Evolutionary conservation across 441 rosid species (phyloP).

Genomic region (Corymbia citriodora): DNA sequence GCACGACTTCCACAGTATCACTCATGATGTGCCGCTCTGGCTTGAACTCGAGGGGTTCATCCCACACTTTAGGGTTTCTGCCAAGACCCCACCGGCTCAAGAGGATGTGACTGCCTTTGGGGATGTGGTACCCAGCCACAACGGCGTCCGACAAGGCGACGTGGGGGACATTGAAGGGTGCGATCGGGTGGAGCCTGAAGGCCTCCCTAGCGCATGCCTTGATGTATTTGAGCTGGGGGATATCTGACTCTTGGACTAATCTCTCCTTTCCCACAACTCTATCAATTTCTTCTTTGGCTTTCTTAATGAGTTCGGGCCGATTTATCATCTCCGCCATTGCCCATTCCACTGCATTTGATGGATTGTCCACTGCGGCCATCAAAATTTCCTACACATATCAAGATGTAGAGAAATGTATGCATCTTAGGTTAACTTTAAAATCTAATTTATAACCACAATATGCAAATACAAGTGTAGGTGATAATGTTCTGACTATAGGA

Average conservation of each 20-base stretch:
- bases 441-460: neutral
- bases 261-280: neutral
- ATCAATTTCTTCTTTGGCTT: neutral
- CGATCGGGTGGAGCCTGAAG: neutral
- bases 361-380: neutral
- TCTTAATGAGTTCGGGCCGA: neutral
- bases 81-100: neutral
- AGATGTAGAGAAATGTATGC: neutral
- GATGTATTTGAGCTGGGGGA: neutral
- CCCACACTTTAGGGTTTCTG: neutral
- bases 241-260: neutral
- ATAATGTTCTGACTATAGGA: neutral
- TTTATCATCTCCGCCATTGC: neutral
- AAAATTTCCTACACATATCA: neutral
- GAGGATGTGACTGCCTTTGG: neutral
- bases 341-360: neutral
- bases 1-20: neutral
- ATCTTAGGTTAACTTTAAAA: neutral
- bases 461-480: neutral
- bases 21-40: neutral
- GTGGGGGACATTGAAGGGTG: neutral
- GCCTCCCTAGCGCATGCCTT: neutral
- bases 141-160: neutral
- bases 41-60: neutral
- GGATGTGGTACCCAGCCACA: neutral